phyloP scores from a whole-genome alignment of 2,329 filamentous ascomycete genomes.

The Alternaria sp. region DNA sequence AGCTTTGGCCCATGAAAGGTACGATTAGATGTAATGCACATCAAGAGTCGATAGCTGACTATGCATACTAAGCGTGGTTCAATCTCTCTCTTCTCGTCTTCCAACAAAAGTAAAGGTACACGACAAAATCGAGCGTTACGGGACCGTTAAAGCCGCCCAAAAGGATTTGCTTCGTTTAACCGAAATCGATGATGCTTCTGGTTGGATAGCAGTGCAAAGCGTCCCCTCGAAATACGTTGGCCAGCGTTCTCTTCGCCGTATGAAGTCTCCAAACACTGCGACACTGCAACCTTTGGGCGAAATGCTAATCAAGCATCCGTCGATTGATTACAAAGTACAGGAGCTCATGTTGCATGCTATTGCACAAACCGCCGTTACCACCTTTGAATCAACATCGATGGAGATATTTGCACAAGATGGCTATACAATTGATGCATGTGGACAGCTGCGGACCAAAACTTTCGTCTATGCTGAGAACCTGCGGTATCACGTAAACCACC shows the following conservation, averaged over 20 bases:
- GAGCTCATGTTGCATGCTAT: constrained; percentile 23
- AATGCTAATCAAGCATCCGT: not conserved
- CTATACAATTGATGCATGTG: constrained; percentile 22
- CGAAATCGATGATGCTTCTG: not conserved
- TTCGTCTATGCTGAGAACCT: not conserved
- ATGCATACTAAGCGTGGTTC: not conserved
- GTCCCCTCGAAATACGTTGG: not conserved
- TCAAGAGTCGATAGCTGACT: too few species aligned
- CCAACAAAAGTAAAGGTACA: too few species aligned
- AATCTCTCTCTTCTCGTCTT: not conserved
- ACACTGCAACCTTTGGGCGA: not conserved
- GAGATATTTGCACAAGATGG: constrained; percentile 25
- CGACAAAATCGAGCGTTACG: too few species aligned
- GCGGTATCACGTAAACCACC: not conserved
- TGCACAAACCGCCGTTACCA: constrained; percentile 14
- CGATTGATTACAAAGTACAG: not conserved
- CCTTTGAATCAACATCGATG: constrained; percentile 17
- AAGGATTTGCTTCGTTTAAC: not conserved
- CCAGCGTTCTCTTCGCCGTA: not conserved
- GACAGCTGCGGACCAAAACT: constrained; percentile 7
- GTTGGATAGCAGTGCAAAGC: not conserved
- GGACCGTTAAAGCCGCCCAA: fast-evolving
- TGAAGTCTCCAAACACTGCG: not conserved
- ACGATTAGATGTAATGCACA: not conserved
- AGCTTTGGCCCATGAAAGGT: not conserved